Evolutionary conservation across 352 stramenopile genomes (phyloP).

Genomic region (Sclerospora graminicola): DNA sequence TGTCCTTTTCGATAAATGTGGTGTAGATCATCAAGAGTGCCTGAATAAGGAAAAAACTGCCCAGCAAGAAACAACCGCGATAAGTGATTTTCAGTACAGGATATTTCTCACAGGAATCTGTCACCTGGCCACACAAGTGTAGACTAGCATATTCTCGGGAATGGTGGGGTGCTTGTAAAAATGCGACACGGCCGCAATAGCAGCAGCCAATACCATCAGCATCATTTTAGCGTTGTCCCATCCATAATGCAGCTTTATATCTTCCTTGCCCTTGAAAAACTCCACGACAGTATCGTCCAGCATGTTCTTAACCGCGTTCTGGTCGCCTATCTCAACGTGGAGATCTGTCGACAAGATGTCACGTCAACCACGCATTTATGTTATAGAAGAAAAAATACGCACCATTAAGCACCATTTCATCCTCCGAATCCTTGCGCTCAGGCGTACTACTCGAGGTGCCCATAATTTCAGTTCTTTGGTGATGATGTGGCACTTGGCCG

Average conservation of each 20-base stretch:
- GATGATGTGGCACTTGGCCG: slow-evolving; percentile 21
- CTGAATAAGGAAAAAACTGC: slow-evolving; percentile 78
- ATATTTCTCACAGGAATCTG: too few relatives aligned
- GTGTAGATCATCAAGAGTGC: slow-evolving; percentile 60
- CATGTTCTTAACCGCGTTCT: slow-evolving; percentile 82
- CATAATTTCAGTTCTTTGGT: too few relatives aligned
- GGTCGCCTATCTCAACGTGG: slow-evolving; percentile 75
- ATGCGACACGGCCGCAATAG: slow-evolving; percentile 53
- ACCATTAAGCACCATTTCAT: slow-evolving; percentile 65
- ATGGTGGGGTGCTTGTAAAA: slow-evolving; percentile 57
- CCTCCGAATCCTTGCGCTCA: slow-evolving; percentile 43
- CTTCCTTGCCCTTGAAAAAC: slow-evolving; percentile 49
- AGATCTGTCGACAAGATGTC: slow-evolving; percentile 11
- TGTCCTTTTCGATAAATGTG: slow-evolving; percentile 68
- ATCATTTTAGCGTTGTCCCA: slow-evolving; percentile 81
- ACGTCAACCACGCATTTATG: not conserved
- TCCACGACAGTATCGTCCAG: slow-evolving; percentile 74
- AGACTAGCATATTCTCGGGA: slow-evolving; percentile 57
- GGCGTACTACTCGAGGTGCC: slow-evolving; percentile 29
- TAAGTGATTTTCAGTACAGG: too few relatives aligned
- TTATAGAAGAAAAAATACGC: slow-evolving; percentile 4
- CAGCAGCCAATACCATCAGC: slow-evolving; percentile 56
- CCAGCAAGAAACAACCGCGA: not conserved
- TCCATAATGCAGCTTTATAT: slow-evolving; percentile 57
- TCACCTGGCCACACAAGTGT: slow-evolving; percentile 55